Evolutionary conservation across 257 asterid species (phyloP).

Genomic region (Parsonsia alboflavescens): DNA sequence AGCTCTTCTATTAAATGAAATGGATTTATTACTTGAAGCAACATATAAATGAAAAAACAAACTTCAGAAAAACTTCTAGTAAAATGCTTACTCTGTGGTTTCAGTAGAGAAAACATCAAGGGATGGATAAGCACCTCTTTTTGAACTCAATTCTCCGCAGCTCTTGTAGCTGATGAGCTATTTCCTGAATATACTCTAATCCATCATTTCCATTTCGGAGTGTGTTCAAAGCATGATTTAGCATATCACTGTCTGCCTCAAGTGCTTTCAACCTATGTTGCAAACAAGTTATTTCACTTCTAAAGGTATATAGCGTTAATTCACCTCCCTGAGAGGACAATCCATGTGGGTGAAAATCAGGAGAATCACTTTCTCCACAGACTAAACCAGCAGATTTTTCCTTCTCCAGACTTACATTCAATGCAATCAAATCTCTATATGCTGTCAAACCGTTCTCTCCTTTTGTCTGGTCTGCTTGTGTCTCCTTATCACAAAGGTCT

Average conservation of each 20-base stretch:
- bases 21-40: background rate
- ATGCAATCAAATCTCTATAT: conserved; percentile 12
- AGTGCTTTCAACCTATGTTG: conserved; percentile 44
- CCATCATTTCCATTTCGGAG: conserved; percentile 47
- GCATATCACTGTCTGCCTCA: conserved; percentile 40
- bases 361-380: conserved; percentile 11
- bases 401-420: conserved; percentile 20
- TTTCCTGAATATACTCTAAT: conserved; percentile 37
- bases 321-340: conserved; percentile 21
- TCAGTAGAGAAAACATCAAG: conserved; percentile 11
- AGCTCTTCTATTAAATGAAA: background rate
- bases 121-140: conserved; percentile 22
- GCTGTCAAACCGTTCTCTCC: conserved; percentile 20
- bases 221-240: conserved; percentile 37
- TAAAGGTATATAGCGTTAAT: conserved; percentile 18
- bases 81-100: conserved; percentile 17
- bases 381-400: conserved; percentile 20
- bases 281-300: conserved; percentile 37
- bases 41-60: background rate
- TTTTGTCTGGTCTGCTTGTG: conserved; percentile 16
- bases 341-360: conserved; percentile 13
- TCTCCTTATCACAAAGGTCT: conserved; percentile 6
- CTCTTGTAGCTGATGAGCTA: conserved; percentile 49
- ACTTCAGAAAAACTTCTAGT: background rate
- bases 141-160: conserved; percentile 26